phyloP scores from a whole-genome alignment of 2,329 filamentous ascomycete genomes.

The Keithomyces neogunnii region DNA sequence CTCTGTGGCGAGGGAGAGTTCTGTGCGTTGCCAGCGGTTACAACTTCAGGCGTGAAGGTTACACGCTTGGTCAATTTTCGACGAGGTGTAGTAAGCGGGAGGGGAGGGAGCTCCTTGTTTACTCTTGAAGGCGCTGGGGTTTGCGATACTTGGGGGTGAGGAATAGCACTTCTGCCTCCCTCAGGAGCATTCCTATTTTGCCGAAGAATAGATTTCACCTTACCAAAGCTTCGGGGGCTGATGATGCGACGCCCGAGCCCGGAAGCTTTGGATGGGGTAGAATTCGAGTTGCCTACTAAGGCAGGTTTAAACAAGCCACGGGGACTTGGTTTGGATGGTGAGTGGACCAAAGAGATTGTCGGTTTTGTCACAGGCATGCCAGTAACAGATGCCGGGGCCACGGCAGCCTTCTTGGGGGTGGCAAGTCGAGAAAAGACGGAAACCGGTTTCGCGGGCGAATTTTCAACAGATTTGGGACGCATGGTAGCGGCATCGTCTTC shows the following conservation, averaged over 20 bases:
- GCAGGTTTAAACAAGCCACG: conserved; percentile 39
- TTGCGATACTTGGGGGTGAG: conserved; percentile 35
- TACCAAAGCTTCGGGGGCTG: conserved; percentile 44
- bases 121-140: conserved; percentile 36
- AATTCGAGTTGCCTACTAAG: conserved; percentile 19
- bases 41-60: conserved; percentile 67
- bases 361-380: conserved; percentile 16
- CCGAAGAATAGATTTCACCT: conserved; percentile 50
- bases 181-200: conserved; percentile 25
- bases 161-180: conserved; percentile 39
- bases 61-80: conserved; percentile 64
- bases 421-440: conserved; percentile 50
- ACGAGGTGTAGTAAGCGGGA: conserved; percentile 57
- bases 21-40: conserved; percentile 36
- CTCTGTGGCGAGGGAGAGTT: conserved; percentile 51
- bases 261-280: conserved; percentile 20
- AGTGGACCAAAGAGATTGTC: conserved; percentile 26
- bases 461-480: conserved; percentile 48
- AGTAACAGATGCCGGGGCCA: conserved; percentile 47
- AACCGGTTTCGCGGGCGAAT: conserved; percentile 28
- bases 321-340: conserved; percentile 38
- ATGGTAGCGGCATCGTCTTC: conserved; percentile 61
- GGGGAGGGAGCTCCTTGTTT: conserved; percentile 43
- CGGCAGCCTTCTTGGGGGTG: conserved; percentile 64
- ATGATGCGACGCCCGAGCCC: conserved; percentile 29